Evolutionary conservation across 495 filamentous ascomycete species (phyloP).

Genomic region (Darksidea phi): DNA sequence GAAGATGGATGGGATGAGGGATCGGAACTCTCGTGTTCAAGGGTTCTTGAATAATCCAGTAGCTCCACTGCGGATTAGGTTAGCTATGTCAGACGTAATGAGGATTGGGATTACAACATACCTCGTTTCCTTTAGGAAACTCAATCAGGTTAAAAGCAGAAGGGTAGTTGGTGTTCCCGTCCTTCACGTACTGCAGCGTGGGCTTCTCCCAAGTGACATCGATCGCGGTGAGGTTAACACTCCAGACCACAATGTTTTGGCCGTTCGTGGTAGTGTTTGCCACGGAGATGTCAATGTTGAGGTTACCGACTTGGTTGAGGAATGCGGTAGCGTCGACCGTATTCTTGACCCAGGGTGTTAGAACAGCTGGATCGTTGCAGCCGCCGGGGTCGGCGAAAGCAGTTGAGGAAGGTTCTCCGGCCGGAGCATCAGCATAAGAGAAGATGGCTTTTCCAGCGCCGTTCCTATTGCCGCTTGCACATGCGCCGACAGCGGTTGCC

Average conservation of each 20-base stretch:
- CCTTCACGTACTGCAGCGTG: constrained; percentile 42
- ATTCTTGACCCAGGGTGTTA: constrained; percentile 37
- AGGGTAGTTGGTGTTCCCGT: constrained; percentile 40
- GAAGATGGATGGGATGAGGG: constrained; percentile 43
- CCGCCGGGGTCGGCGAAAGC: constrained; percentile 9
- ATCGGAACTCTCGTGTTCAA: constrained; percentile 33
- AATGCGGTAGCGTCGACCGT: constrained; percentile 34
- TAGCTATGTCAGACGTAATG: neutral
- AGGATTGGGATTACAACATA: constrained; percentile 7
- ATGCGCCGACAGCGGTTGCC: constrained; percentile 34
- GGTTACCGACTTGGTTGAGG: constrained; percentile 33
- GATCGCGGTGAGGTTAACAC: constrained; percentile 42
- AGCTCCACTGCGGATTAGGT: constrained; percentile 37
- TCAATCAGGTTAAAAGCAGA: constrained; percentile 39
- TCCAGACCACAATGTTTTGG: constrained; percentile 43
- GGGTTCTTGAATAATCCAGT: constrained; percentile 46
- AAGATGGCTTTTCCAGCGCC: constrained; percentile 27
- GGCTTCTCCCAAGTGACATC: constrained; percentile 42
- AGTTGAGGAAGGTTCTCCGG: constrained; percentile 10
- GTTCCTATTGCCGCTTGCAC: constrained; percentile 30
- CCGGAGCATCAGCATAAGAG: constrained; percentile 15
- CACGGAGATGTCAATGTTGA: constrained; percentile 34
- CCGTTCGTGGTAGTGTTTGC: constrained; percentile 38
- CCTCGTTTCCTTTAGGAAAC: constrained; percentile 36
- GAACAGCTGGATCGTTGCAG: constrained; percentile 30